Conservation (phyloP, 305 asterid species). For the Caryopteris hybrid region DNA sequence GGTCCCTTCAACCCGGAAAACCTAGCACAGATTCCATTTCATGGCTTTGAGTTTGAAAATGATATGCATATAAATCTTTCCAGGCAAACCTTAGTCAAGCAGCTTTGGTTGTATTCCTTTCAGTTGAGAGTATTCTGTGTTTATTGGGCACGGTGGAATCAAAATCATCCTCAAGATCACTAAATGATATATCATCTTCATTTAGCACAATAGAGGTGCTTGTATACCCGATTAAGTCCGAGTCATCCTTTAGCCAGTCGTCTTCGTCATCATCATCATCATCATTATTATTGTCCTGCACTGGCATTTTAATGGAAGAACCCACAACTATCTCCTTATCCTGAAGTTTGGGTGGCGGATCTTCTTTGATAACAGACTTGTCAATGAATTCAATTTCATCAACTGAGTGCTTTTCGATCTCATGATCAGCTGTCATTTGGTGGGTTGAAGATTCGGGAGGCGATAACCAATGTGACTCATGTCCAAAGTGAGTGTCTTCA, state of each 20-base stretch:
- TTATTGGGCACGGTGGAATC: constrained; percentile 57
- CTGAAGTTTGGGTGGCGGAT: constrained; percentile 26
- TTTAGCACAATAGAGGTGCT: constrained; percentile 36
- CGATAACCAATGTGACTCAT: constrained; percentile 24
- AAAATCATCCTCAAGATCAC: constrained; percentile 91
- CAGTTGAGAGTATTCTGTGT: constrained; percentile 22
- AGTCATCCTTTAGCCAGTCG: constrained; percentile 79
- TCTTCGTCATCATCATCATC: constrained; percentile 58
- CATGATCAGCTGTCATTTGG: constrained; percentile 32
- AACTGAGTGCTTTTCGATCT: constrained; percentile 40
- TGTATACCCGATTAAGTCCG: constrained; percentile 62
- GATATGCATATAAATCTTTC: constrained; percentile 3
- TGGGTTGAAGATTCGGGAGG: constrained; percentile 31
- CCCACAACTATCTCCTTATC: constrained; percentile 45
- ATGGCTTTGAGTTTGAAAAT: neutral
- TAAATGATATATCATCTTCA: constrained; percentile 92
- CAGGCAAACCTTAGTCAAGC: constrained; percentile 20
- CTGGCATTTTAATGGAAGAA: constrained; percentile 33
- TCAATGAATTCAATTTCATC: constrained; percentile 50
- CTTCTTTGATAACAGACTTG: constrained; percentile 55
- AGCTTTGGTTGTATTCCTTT: constrained; percentile 22
- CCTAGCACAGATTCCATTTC: constrained; percentile 6
- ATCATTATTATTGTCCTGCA: constrained; percentile 33
- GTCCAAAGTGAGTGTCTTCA: constrained; percentile 42
- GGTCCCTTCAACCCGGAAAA: neutral